phyloP scores from a whole-genome alignment of 148 eudicot species.

The Rhododendron henanense region DNA sequence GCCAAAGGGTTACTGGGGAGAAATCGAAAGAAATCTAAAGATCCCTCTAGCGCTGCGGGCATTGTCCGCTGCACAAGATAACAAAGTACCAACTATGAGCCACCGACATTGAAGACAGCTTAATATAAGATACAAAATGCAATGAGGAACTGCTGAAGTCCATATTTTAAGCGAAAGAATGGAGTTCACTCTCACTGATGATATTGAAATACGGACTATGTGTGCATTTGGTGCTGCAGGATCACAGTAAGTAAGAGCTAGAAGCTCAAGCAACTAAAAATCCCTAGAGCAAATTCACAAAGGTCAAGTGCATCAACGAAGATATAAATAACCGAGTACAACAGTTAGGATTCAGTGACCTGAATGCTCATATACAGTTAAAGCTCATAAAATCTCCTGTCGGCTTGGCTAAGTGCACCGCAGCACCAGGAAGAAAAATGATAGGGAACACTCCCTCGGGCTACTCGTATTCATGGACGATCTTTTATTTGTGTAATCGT shows the following conservation, averaged over 20 bases:
- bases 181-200: background rate
- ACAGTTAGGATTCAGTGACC: background rate
- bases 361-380: background rate
- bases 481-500: background rate
- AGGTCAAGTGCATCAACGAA: background rate
- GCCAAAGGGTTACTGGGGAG: conserved; percentile 60
- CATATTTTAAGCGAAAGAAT: background rate
- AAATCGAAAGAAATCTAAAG: conserved; percentile 68
- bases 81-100: conserved; percentile 1
- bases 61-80: conserved; percentile 49
- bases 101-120: background rate
- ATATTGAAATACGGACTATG: background rate
- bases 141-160: background rate
- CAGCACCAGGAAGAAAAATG: background rate
- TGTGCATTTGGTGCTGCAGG: background rate
- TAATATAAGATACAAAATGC: background rate
- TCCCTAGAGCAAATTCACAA: conserved; percentile 1
- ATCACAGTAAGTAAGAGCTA: background rate
- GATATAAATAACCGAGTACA: background rate
- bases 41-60: conserved; percentile 56
- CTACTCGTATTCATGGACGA: background rate
- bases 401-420: background rate
- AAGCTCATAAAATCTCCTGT: background rate
- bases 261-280: background rate
- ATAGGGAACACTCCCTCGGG: background rate